Conservation (phyloP, 257 asterid genomes). For the Rauvolfia tetraphylla region DNA sequence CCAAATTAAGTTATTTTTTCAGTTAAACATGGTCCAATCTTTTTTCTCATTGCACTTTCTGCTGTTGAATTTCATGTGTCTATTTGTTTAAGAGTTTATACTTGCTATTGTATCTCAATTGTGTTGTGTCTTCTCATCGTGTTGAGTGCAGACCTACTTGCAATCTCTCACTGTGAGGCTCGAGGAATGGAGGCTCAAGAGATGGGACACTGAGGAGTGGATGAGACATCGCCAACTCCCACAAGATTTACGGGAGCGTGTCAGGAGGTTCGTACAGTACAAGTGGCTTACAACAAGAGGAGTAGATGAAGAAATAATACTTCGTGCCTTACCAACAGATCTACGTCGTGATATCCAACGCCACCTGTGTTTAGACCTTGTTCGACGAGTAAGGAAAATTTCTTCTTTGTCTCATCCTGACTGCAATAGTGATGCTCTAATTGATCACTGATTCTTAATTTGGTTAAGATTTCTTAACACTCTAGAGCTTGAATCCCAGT, state of each 20-base stretch:
- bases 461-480: neutral
- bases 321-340: constrained; percentile 67
- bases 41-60: neutral
- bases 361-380: constrained; percentile 83
- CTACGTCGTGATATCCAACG: constrained; percentile 84
- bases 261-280: constrained; percentile 68
- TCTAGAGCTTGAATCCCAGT: neutral
- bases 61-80: neutral
- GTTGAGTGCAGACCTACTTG: constrained; percentile 56
- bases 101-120: neutral
- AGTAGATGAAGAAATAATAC: constrained; percentile 71
- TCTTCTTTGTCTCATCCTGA: neutral
- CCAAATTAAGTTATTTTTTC: neutral
- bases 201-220: constrained; percentile 93
- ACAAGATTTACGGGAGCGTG: constrained; percentile 52
- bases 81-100: neutral
- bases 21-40: neutral
- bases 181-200: constrained; percentile 88
- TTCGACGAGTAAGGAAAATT: constrained; percentile 62
- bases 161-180: constrained; percentile 92
- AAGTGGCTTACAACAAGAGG: constrained; percentile 90
- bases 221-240: constrained; percentile 92
- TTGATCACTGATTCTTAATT: neutral
- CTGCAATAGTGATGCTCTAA: neutral
- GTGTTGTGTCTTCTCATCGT: neutral